Base-by-base conservation (phyloP, 495 filamentous ascomycete species). In the Thozetella sp. region DNA sequence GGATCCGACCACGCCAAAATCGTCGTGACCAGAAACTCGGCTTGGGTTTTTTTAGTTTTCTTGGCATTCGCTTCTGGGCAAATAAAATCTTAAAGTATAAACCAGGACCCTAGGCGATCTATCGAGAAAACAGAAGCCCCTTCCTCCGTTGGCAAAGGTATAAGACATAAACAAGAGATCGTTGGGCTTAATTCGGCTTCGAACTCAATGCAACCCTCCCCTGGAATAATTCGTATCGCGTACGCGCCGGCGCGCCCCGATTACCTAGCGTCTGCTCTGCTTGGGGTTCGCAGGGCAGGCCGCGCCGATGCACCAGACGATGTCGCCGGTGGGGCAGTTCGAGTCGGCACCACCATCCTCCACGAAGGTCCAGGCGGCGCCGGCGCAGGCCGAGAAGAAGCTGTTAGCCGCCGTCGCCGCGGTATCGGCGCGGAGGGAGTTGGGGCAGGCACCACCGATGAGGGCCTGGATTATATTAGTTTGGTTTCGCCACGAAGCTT, bases 361-460 rank as follows among this genome's bases (percentile, higher is more conserved):
- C 24, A 68, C 65, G 52, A 63, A 72, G 2, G 69, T 72, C 37
- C 69, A 72, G 11, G 69, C 68, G 22, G 63, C 67, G 22, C 67
- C 67, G 51, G 57, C 43, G 43, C 69, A 72, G 23, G 60, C 57
- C 9, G 51, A 24, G 54, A 72, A 72, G 55, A 70, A 70, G 0
- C 53, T 26, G 3, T 61, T 24, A 15, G 69, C 57, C 9, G 68
- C 50, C 19, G 64, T 65, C 3, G 62, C 53, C 6, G 56, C 3
- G 1, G 51, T 23, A 15, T 6, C 6, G 6, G 30, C 30, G 6
- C 30, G 30, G 30, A 37, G 30, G 30, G 30, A 15, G 30, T 37
- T 37, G 30, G 30, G 6, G 30, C 30, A 37, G 30, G 6, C 30
- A 15, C 15, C 15, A 15, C 15, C 15, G 30, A 37, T 15, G 30